phyloP scores from a whole-genome alignment of 495 filamentous ascomycete genomes.

The Acidiella bohemica region DNA sequence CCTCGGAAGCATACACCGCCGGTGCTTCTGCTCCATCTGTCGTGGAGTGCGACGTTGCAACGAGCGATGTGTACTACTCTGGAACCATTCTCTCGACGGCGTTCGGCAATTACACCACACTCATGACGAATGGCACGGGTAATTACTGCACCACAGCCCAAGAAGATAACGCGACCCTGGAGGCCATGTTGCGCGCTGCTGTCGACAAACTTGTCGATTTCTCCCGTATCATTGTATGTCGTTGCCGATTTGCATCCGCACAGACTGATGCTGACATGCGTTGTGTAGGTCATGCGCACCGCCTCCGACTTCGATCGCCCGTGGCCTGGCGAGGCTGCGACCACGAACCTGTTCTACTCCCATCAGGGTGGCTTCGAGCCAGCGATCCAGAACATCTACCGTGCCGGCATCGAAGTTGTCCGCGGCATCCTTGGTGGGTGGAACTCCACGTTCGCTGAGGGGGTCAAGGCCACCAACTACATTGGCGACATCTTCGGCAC shows the following conservation, averaged over 20 bases:
- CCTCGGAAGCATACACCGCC: conserved; percentile 32
- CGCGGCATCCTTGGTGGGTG: conserved; percentile 50
- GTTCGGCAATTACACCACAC: conserved; percentile 49
- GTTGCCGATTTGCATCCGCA: no score
- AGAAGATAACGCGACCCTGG: conserved; percentile 62
- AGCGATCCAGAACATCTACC: conserved; percentile 49
- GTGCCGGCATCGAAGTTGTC: conserved; percentile 52
- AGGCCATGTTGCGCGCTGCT: conserved; percentile 50
- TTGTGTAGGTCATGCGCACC: conserved; percentile 60
- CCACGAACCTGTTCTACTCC: conserved; percentile 43
- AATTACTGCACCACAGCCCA: conserved; percentile 59
- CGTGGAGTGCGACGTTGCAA: conserved; percentile 53
- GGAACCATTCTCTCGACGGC: conserved; percentile 46
- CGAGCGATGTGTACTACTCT: conserved; percentile 60
- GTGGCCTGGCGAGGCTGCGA: conserved; percentile 40
- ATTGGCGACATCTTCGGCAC: conserved; percentile 35
- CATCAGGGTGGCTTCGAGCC: conserved; percentile 47
- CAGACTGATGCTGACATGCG: no score
- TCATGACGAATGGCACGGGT: conserved; percentile 56
- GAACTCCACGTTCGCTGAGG: conserved; percentile 42
- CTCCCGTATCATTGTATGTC: conserved; percentile 49
- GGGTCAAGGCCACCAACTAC: conserved; percentile 53
- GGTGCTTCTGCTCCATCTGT: conserved; percentile 43
- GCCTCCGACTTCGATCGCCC: conserved; percentile 61
- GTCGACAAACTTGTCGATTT: conserved; percentile 47